Evolutionary conservation across 345 rosid genomes (phyloP).

Genomic region (Geranium brycei): DNA sequence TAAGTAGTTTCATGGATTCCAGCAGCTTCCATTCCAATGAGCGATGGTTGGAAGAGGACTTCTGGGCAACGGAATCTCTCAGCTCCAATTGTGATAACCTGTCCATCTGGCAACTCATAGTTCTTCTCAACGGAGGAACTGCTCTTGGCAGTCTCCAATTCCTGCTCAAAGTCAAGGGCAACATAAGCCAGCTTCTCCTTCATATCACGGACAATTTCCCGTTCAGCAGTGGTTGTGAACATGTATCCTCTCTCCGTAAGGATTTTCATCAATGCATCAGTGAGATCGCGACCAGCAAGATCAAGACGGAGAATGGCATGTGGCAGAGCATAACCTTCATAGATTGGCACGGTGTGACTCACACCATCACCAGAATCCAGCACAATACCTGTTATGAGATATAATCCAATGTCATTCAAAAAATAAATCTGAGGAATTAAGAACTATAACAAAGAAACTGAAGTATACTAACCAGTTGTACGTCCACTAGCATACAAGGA

Average conservation of each 20-base stretch:
- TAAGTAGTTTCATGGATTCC: slow-evolving; percentile 57
- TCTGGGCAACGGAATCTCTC: slow-evolving; percentile 66
- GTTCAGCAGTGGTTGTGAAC: slow-evolving; percentile 63
- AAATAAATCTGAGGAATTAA: neutral
- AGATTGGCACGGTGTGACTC: slow-evolving; percentile 55
- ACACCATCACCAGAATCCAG: slow-evolving; percentile 67
- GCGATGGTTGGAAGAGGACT: slow-evolving; percentile 53
- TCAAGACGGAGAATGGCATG: slow-evolving; percentile 53
- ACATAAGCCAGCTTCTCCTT: slow-evolving; percentile 64
- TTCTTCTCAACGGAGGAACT: slow-evolving; percentile 53
- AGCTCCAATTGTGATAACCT: slow-evolving; percentile 49
- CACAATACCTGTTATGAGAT: slow-evolving; percentile 36
- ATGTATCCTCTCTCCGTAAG: slow-evolving; percentile 55
- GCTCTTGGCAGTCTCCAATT: slow-evolving; percentile 49
- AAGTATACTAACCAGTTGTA: slow-evolving; percentile 21
- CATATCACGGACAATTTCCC: slow-evolving; percentile 87
- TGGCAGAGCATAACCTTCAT: slow-evolving; percentile 52
- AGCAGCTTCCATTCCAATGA: slow-evolving; percentile 57
- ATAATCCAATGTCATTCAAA: neutral
- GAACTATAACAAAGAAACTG: neutral
- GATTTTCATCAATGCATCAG: slow-evolving; percentile 52
- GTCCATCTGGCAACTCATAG: slow-evolving; percentile 55
- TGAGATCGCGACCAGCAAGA: slow-evolving; percentile 56
- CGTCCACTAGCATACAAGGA: slow-evolving; percentile 38
- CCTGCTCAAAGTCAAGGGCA: slow-evolving; percentile 50